Conservation (phyloP, 805 yeast species). For the Ogataea thermomethanolica region DNA sequence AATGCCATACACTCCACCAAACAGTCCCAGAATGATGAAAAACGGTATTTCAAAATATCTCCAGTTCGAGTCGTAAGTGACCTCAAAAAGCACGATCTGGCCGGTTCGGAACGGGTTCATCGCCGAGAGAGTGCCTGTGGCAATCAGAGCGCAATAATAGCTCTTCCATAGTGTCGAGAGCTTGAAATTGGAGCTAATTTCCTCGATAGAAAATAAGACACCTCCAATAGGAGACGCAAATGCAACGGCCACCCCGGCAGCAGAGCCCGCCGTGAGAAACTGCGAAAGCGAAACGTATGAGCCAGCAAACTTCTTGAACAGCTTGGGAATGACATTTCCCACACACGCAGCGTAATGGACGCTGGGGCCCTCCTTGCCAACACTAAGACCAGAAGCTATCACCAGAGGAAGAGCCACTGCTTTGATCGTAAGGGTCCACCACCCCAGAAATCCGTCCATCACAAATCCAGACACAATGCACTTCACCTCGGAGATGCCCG, state of each 20-base stretch:
- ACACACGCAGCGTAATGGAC: slow-evolving; percentile 97
- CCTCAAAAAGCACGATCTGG: slow-evolving; percentile 88
- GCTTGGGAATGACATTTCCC: slow-evolving; percentile 72
- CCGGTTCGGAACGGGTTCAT: slow-evolving; percentile 94
- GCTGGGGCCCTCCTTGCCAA: slow-evolving; percentile 98
- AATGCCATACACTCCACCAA: slow-evolving; percentile 91
- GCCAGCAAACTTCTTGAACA: slow-evolving; percentile 43
- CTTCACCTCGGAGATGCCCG: slow-evolving; percentile 96
- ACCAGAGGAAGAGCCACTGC: slow-evolving; percentile 82
- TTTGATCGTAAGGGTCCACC: slow-evolving; percentile 70
- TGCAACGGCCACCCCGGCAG: slow-evolving; percentile 98
- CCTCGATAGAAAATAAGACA: slow-evolving; percentile 89
- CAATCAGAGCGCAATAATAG: slow-evolving; percentile 85
- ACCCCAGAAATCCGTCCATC: slow-evolving; percentile 70
- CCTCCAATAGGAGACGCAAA: slow-evolving; percentile 98
- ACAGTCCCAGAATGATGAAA: slow-evolving; percentile 73
- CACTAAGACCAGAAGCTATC: slow-evolving; percentile 87
- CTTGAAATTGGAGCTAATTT: slow-evolving; percentile 71
- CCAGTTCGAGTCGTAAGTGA: slow-evolving; percentile 86
- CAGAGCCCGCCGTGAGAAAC: slow-evolving; percentile 83
- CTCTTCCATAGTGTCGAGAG: slow-evolving; percentile 84
- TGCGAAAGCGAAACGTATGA: slow-evolving; percentile 49
- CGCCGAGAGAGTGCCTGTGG: slow-evolving; percentile 74
- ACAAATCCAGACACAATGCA: slow-evolving; percentile 89
- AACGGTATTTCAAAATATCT: slow-evolving; percentile 79